Conservation (phyloP, 2,329 filamentous ascomycete species). For the Penicillium oxalicum region DNA sequence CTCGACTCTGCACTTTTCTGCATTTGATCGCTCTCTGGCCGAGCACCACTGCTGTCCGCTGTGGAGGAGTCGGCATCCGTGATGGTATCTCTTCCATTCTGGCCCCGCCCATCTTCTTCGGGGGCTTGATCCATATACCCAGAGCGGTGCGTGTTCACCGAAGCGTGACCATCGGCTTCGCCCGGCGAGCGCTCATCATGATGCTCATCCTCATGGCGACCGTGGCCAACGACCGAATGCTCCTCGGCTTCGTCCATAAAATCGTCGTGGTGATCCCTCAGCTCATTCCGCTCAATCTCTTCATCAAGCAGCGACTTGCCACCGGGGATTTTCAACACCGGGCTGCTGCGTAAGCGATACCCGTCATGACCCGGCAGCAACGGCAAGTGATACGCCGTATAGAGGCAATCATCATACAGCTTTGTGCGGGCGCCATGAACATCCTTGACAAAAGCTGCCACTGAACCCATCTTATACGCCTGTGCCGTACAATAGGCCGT, state of each 20-base stretch:
- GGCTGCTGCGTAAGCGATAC: slow-evolving; percentile 81
- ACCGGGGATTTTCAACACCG: slow-evolving; percentile 84
- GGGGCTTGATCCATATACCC: slow-evolving; percentile 11
- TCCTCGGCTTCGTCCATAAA: slow-evolving; percentile 66
- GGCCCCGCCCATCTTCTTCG: slow-evolving; percentile 10
- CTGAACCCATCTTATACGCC: slow-evolving; percentile 80
- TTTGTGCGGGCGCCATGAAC: slow-evolving; percentile 89
- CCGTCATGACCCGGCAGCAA: slow-evolving; percentile 79
- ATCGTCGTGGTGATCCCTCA: slow-evolving; percentile 81
- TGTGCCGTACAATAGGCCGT: slow-evolving; percentile 97
- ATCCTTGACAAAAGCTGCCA: slow-evolving; percentile 82
- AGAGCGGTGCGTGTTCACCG: slow-evolving; percentile 6
- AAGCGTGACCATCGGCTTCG: slow-evolving; percentile 7
- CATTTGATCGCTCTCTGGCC: slow-evolving; percentile 2
- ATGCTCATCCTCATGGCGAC: slow-evolving; percentile 26
- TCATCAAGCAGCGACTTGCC: slow-evolving; percentile 90
- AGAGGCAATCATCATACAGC: slow-evolving; percentile 94
- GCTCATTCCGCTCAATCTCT: slow-evolving; percentile 91
- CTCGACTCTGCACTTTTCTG: slow-evolving; percentile 9
- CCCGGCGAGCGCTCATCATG: slow-evolving; percentile 15
- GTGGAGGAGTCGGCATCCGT: slow-evolving; percentile 1
- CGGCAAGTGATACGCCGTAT: slow-evolving; percentile 89
- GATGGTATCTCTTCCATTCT: slow-evolving; percentile 7
- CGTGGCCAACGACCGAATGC: slow-evolving; percentile 38
- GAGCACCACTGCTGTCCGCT: not conserved